Base-by-base conservation (phyloP, 495 filamentous ascomycete genomes). In the Apiosordaria backusii region DNA sequence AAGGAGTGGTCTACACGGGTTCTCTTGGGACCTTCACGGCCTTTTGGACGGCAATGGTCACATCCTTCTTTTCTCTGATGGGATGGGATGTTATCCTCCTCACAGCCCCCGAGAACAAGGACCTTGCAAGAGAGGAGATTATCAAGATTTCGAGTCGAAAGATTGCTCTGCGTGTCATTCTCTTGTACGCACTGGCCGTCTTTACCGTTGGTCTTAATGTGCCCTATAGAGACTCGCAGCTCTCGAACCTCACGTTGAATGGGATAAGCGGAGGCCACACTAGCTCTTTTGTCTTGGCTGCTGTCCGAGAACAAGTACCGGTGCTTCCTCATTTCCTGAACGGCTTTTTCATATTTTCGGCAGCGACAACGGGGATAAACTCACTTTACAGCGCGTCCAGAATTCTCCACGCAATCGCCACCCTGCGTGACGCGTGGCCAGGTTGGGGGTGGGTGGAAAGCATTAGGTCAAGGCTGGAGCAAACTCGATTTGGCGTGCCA, bases 401-500 rank as follows among this genome's bases (percentile, higher is more conserved):
- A 5, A 64, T 78, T 35, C 66, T 82, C 1, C 79, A 82, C 65
- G 77, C 79, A 22, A 69, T 82, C 6, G 78, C 79, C 29, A 70
- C 61, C 25, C 74, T 76, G 23, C 71, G 64, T 0, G 77, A 75
- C 26, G 77, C 74, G 9, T 79, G 77, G 77, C 77, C 78, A 18
- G n/a, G n/a, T n/a, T n/a, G n/a, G n/a, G n/a, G 59, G 13, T 60
- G 52, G 40, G 53, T 68, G 5, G 76, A 79, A 55, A 65, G 63
- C 52, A 65, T 69, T 15, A 65, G 77, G 29, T 60, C 74, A 50
- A 52, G 82, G n/a, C 74, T 84, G 45, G 74, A 76, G 19, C 71
- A 71, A 1, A 84, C 81, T 27, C 71, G 66, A 3, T 65, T 68
- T 29, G 83, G 83, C 6, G 81, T 86, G 2, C 82, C 83, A 0